Evolutionary conservation across 208 protist species (phyloP), one percentile per base, ranked within the genome.

Genomic region (Trypanosoma lewisi): DNA sequence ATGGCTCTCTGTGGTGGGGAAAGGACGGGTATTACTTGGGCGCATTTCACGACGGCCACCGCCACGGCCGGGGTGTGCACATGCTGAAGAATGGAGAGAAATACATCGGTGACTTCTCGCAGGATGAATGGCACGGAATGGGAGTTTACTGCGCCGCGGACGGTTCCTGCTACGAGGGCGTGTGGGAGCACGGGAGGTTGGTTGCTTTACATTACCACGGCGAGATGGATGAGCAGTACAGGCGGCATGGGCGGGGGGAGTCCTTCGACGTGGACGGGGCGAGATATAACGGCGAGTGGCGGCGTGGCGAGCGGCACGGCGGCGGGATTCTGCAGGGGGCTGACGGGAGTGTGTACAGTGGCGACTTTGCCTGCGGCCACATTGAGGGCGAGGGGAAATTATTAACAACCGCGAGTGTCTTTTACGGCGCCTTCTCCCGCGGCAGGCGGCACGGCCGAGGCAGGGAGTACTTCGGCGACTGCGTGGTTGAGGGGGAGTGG

Each of bases 211-310:
- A 59, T 41, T 94, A 93, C 71, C 84, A 82, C 59, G 91, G 91
- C 11, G 86, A 96, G 57, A 69, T 89, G 21, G 77, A 89, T 51
- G 76, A 71, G 30, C 49, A 59, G 31, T 65, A 54, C 9, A 82
- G 69, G 9, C 79, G 61, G 0, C 88, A 94, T 51, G 89, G 86
- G 9, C 70, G 82, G 14, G 87, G 87, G 27, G 27, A 66, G 41
- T 73, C 67, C 6, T 73, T 62, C 19, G 39, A 56, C 1, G 23
- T 41, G 5, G 49, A 64, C 42, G 56, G 78, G 1, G 52, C 54
- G 27, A 42, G 79, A 2, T 96, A 96, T 73, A 94, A 96, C 55
- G 91, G 91, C 2, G 79, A 96, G 68, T 96, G 91, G 91, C 33
- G 48, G 48, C 67, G 80, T n/a, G 86, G 83, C 0, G 27, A 82